A percentile compares a stretch with the other conserved stretches of the same genome.
These are phyloP conservation scores for Ascochyta koolunga DNA, from an alignment of 2,329 filamentous ascomycete species.

Conservation along the genomic window DNA sequence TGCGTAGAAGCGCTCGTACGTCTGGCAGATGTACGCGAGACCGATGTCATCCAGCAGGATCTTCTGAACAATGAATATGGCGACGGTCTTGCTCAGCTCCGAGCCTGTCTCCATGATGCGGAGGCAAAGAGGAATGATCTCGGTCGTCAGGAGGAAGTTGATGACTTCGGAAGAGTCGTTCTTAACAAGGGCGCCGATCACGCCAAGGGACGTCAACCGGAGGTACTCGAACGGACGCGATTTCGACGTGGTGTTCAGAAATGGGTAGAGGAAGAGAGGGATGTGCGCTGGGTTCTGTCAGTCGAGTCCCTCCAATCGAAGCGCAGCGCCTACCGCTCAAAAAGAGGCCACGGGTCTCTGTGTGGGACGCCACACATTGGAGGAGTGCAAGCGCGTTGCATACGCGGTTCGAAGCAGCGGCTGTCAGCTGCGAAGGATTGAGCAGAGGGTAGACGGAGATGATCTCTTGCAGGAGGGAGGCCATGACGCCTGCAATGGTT, in stretches of 20 bases:
- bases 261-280: conserved; percentile 95
- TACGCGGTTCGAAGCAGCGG: conserved; percentile 94
- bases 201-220: conserved; percentile 90
- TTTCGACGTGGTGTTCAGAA: conserved; percentile 98
- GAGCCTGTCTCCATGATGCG: conserved; percentile 99
- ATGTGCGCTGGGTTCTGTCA: conserved; percentile 75
- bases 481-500: conserved; percentile 82
- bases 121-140: conserved; percentile 96
- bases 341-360: conserved; percentile 92
- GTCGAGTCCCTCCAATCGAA: background rate
- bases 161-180: conserved; percentile 99
- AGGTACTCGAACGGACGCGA: conserved; percentile 97
- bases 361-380: conserved; percentile 96
- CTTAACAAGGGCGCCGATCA: conserved; percentile 96
- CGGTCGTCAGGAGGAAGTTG: conserved; percentile 96
- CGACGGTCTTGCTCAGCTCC: conserved; percentile 97
- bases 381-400: conserved; percentile 96
- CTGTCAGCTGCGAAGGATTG: conserved; percentile 95
- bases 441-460: conserved; percentile 97
- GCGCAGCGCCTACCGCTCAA: conserved; percentile 71
- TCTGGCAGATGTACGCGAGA: conserved; percentile 97
- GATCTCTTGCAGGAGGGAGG: conserved; percentile 94
- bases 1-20: conserved; percentile 97
- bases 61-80: conserved; percentile 99
- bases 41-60: conserved; percentile 96